These are phyloP conservation scores for Geotrichum aggregatum DNA, from an alignment of 1,139 yeast species.

Conservation along the genomic window DNA sequence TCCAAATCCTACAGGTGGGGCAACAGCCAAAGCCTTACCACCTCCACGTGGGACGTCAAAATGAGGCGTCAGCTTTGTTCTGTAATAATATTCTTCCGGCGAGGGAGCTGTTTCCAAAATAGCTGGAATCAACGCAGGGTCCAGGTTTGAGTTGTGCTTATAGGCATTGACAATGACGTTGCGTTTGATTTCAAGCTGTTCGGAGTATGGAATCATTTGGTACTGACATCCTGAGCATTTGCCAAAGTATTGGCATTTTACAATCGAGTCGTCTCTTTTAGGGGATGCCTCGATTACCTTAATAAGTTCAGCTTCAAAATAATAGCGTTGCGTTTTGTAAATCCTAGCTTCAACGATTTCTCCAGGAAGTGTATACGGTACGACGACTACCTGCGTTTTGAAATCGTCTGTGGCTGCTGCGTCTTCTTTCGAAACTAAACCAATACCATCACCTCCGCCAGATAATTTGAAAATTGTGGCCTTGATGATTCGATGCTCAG, in stretches of 20 bases:
- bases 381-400: constrained; percentile 44
- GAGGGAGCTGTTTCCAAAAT: constrained; percentile 69
- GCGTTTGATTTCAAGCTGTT: constrained; percentile 68
- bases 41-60: constrained; percentile 71
- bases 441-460: constrained; percentile 62
- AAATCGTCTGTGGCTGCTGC: constrained; percentile 17
- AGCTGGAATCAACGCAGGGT: constrained; percentile 49
- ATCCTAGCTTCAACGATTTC: constrained; percentile 68
- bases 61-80: constrained; percentile 95
- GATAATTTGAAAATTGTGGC: constrained; percentile 58
- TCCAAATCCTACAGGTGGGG: constrained; percentile 86
- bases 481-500: constrained; percentile 56
- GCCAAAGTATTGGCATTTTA: constrained; percentile 72
- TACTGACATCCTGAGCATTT: constrained; percentile 90
- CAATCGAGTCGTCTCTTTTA: constrained; percentile 51
- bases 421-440: constrained; percentile 27
- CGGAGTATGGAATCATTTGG: constrained; percentile 68
- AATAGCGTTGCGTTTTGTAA: constrained; percentile 71
- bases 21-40: constrained; percentile 38
- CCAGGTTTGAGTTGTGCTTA: constrained; percentile 60
- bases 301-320: constrained; percentile 72
- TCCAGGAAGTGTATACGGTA: constrained; percentile 88
- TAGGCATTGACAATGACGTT: constrained; percentile 79
- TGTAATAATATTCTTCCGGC: constrained; percentile 69
- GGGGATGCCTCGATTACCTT: constrained; percentile 47